Base-by-base conservation (phyloP, 306 rosid genomes). In the Ochetophila trinervis region DNA sequence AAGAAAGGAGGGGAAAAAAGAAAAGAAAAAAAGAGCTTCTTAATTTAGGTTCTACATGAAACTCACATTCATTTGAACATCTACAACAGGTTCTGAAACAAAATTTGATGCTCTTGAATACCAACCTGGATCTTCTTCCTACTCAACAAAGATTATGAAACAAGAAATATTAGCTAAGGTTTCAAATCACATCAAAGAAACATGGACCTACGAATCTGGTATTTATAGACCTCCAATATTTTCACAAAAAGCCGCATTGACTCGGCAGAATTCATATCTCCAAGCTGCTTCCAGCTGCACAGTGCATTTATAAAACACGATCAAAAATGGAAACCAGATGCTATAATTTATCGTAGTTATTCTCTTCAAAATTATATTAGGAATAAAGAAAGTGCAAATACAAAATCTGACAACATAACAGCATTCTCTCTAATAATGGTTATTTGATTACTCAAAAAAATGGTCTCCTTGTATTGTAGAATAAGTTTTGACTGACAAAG, bases 41-140 rank as follows among this genome's bases (percentile, higher is more conserved):
- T 36, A 5, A 36, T 36, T 36, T 5, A 16, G 35, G n/a, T 48
- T 54, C 62, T 35, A 59, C 63, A 60, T 48, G 52, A 54, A 62
- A 76, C 97, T 88, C 87, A 91, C 97, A 63, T 86, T 91, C 86
- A 83, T 88, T 79, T 84, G 94, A 62, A 86, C 86, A 36, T 89
- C 96, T 69, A 87, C 73, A 3, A 88, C 81, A 73, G 97, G 90
- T 73, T 91, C 98, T 40, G 82, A 66, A 74, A 82, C 78, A 80
- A 87, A 85, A 76, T 77, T 78, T 60, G 96, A 89, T 58, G 82
- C 89, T 84, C 96, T 89, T 68, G 98, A 91, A 79, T 91, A 89
- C 98, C 98, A 89, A 69, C 95, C 87, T 56, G 98, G 98, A 70
- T 89, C 94, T 80, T 91, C 96, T 84, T 91, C 98, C 98, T 91